Percentiles rank a stretch among this genome's conserved stretches.
Conservation (phyloP, 2,329 filamentous ascomycete species). For the Fusarium caatingaense region DNA sequence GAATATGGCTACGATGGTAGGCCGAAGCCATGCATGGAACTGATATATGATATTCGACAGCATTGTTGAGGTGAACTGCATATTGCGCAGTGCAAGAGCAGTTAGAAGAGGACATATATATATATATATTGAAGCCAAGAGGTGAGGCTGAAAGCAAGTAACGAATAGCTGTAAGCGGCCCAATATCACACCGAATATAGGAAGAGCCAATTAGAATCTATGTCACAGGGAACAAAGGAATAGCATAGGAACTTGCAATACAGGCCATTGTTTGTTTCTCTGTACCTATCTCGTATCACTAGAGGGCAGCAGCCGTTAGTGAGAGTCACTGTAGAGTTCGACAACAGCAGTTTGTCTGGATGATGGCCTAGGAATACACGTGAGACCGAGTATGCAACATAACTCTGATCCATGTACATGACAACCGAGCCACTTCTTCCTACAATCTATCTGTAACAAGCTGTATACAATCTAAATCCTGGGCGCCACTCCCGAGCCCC, state of each 20-base stretch:
- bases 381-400: not conserved
- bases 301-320: not conserved
- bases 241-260: not conserved
- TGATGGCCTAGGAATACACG: not conserved
- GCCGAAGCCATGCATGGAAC: not conserved
- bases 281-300: not conserved
- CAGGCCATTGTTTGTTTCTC: not conserved
- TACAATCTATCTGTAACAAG: not conserved
- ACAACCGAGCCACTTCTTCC: not conserved
- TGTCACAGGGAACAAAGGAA: not conserved
- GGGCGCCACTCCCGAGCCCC: not conserved
- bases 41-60: not conserved
- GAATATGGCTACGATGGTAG: not conserved
- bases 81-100: not conserved
- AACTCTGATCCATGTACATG: not conserved
- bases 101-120: not conserved
- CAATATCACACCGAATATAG: not conserved
- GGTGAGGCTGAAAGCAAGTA: not conserved
- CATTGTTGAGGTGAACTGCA: not conserved
- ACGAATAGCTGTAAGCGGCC: not conserved
- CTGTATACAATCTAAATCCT: conserved; percentile 2
- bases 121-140: not conserved
- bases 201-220: not conserved
- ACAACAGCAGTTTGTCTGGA: not conserved
- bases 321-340: not conserved